These are phyloP conservation scores for Solanum chacoense DNA, from an alignment of 305 asterid species.

Conservation along the genomic window DNA sequence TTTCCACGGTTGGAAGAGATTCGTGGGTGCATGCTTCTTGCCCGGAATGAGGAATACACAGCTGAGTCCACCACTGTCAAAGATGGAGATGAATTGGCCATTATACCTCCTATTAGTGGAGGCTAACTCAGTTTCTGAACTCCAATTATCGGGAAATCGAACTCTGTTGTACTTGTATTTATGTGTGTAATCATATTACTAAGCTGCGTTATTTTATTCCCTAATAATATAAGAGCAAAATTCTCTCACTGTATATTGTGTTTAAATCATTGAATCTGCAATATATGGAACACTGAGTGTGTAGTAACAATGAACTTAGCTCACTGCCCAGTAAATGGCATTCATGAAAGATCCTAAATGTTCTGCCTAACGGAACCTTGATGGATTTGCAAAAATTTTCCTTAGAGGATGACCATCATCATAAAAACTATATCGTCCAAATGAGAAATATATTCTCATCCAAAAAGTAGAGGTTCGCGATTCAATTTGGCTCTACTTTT, in stretches of 20 bases:
- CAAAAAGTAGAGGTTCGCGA: background rate
- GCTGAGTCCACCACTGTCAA: conserved; percentile 44
- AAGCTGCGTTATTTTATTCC: background rate
- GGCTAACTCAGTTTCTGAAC: conserved; percentile 28
- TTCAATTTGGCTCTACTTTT: background rate
- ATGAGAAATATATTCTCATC: background rate
- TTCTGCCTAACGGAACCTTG: background rate
- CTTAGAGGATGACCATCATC: background rate
- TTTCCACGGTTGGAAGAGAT: conserved; percentile 75
- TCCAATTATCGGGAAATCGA: background rate
- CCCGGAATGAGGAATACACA: conserved; percentile 68
- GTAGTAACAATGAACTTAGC: background rate
- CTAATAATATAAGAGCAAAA: background rate
- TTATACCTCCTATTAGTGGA: conserved; percentile 93
- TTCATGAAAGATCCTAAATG: background rate
- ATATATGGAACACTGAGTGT: background rate
- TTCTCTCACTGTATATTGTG: background rate
- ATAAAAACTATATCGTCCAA: background rate
- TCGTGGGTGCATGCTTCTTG: conserved; percentile 68
- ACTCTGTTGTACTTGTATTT: background rate
- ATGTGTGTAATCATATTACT: background rate
- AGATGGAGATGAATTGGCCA: conserved; percentile 74
- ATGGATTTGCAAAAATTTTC: background rate
- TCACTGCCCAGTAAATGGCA: background rate
- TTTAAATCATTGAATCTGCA: background rate